Evolutionary conservation across 2,329 filamentous ascomycete species (phyloP), one percentile per base, ranked within the genome.

Genomic region (Sclerotinia spermophila): DNA sequence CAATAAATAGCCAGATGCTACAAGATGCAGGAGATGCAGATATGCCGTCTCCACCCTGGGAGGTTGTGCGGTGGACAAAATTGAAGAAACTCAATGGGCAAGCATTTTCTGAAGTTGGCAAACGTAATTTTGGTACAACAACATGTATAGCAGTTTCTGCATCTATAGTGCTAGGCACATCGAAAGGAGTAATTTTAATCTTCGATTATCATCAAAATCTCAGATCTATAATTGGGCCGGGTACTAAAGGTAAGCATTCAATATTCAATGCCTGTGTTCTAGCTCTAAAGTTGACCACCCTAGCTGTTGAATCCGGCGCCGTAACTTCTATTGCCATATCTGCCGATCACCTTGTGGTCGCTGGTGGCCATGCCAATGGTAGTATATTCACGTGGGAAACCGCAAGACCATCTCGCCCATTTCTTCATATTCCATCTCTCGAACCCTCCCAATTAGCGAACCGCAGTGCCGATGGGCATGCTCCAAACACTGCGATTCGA

Each of bases 351-450:
- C 92, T 92, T 2, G 97, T 95, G 0, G 86, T 99, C 74, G 96
- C 93, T 45, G 93, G 90, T 51, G 96, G 96, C 5, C 95, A 99
- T 85, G 90, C 89, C 0, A 93, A 91, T 76, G 96, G 96, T 4
- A 90, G 90, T 78, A 97, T 99, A 68, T 98, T 97, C 78, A 99
- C 95, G 0, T 99, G 96, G 96, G 96, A 99, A 79, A 91, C 95
- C 19, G 87, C 88, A 55, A 87, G 92, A 71, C 87, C 92, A n/a
- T 89, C 93, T 4, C 87, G 92, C 44, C 96, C 95, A 0, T 99
- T 99, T 79, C 86, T 99, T 44, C 89, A 93, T 66, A 94, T 99
- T 58, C 88, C 91, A 1, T 92, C 93, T 48, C 83, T 97, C 15
- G 89, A 93, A 45, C 81, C 85, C n/a, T 82, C 83, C 3, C 87